A percentile compares a stretch with the other conserved stretches of the same genome.
These are phyloP conservation scores for Fusarium sublunatum DNA, from an alignment of 2,329 filamentous ascomycete species.

Conservation along the genomic window DNA sequence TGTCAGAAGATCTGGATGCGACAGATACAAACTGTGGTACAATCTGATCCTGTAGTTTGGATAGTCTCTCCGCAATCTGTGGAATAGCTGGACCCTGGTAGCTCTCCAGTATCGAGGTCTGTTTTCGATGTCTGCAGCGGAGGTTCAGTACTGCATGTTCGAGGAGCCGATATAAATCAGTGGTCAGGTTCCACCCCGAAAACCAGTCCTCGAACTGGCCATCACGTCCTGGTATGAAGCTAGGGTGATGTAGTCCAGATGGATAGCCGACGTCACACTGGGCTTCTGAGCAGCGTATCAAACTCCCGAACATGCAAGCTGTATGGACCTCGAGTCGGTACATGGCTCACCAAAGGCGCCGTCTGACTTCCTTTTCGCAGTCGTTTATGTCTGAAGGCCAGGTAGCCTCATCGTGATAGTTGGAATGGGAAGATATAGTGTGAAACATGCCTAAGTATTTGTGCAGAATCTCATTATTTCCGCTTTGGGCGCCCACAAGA, in stretches of 20 bases:
- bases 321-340: conserved; percentile 19
- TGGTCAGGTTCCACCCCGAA: background rate
- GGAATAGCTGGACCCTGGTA: background rate
- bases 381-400: background rate
- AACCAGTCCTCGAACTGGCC: conserved; percentile 6
- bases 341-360: conserved; percentile 24
- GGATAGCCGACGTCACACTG: background rate
- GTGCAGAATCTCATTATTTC: background rate
- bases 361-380: conserved; percentile 21
- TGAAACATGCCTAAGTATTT: background rate
- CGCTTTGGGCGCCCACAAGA: background rate
- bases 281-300: conserved; percentile 16
- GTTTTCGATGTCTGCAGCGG: background rate
- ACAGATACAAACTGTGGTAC: background rate
- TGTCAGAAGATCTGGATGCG: background rate
- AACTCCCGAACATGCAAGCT: conserved; percentile 12
- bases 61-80: background rate
- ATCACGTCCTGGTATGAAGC: background rate
- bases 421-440: background rate
- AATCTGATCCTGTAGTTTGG: background rate
- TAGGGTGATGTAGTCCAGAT: background rate
- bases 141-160: conserved; percentile 1
- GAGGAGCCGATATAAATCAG: background rate
- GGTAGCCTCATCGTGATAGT: background rate
- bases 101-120: background rate